Base-by-base conservation (phyloP, 78 protist genomes). In the Dictyostelium citrinum region DNA sequence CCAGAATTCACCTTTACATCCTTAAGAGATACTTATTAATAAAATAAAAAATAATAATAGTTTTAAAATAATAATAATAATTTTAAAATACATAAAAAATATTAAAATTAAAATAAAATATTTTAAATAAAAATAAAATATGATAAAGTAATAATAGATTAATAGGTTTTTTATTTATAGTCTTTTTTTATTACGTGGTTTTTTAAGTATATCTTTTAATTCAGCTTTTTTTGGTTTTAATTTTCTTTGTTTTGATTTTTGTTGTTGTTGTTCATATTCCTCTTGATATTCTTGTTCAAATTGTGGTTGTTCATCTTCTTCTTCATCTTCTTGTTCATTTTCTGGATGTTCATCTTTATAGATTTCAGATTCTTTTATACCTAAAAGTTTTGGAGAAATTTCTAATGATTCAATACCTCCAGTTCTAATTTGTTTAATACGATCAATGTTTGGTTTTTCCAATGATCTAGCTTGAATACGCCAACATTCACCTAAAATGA, bases 401-500 rank as follows among this genome's bases (percentile, higher is more conserved):
- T 80, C 84, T 3, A n/a, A n/a, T 27, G 74, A 5, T 8, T 20
- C 61, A 45, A 46, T 7, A 55, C 60, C 35, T 55, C 20, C 3
- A 45, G 74, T 11, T 55, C 35, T 43, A 22, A 29, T 46, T 5
- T 11, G 33, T 45, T 49, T 16, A 11, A 80, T 3, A 27, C 35
- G 49, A 22, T 80, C 49, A 20, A 20, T 6, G 20, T 35, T 22
- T 55, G 72, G 49, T 80, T 8, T 5, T 27, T 58, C 71, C 0
- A 77, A 8, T 37, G 74, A 12, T 78, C 41, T 88, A 31, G 77
- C 85, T 61, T 88, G 93, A 17, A 88, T 43, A 77, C 93, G 68
- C 84, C 85, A 78, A 43, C 86, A 76, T 58, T 88, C 93, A 12
- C 80, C 82, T 20, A 88, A 39, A 14, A 88, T 39, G 20, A 88